Percentiles rank a stretch among this genome's conserved stretches.
Evolutionary conservation across 2,329 filamentous ascomycete species (phyloP).

Genomic region (Teratosphaeria gauchensis): DNA sequence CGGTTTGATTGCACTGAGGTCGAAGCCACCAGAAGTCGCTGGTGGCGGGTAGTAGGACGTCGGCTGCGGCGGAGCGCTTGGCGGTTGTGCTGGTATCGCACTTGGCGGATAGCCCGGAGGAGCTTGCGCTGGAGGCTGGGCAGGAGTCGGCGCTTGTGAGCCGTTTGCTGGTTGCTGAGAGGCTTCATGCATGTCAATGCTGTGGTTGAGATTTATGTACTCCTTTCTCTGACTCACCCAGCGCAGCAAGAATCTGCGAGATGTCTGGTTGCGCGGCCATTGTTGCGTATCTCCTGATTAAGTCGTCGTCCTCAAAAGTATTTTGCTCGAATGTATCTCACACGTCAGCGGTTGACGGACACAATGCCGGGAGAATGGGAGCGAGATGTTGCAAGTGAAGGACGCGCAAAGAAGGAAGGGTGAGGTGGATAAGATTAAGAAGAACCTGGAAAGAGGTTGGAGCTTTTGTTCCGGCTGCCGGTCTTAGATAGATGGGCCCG

Average conservation of each 20-base stretch:
- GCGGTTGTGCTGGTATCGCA: constrained; percentile 29
- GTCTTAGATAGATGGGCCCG: background rate
- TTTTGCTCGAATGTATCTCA: background rate
- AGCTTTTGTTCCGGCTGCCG: background rate
- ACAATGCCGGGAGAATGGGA: background rate
- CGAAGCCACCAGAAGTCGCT: constrained; percentile 63
- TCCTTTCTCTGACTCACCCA: constrained; percentile 28
- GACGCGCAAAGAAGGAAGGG: background rate
- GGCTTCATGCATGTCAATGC: constrained; percentile 25
- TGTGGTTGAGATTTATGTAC: background rate
- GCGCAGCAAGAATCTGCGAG: constrained; percentile 41
- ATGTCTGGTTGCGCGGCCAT: constrained; percentile 41
- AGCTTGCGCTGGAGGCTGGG: constrained; percentile 32
- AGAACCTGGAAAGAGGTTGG: background rate
- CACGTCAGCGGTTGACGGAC: background rate
- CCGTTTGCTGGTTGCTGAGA: constrained; percentile 31
- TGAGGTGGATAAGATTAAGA: background rate
- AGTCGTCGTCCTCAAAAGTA: background rate
- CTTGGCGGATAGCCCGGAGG: constrained; percentile 37
- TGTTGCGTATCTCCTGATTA: constrained; percentile 5
- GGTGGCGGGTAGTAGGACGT: constrained; percentile 50
- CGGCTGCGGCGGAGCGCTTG: constrained; percentile 18
- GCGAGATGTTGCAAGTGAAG: background rate
- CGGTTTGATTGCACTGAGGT: constrained; percentile 71
- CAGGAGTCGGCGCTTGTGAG: constrained; percentile 33